Base-by-base conservation (phyloP, 768 basidiomycete species). In the Pisolithus marmoratus region DNA sequence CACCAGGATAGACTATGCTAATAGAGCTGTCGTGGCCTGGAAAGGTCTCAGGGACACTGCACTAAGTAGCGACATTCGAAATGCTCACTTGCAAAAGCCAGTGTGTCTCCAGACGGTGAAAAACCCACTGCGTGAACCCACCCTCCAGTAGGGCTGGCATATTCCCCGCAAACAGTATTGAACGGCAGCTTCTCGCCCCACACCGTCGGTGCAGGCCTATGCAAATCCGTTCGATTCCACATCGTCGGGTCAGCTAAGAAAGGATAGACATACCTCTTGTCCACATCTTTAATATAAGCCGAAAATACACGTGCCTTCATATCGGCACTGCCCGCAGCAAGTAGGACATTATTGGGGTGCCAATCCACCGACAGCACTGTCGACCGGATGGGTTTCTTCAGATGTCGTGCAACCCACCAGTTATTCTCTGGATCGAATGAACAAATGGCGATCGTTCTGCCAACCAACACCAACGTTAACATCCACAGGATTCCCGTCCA, bases 141-240 rank as follows among this genome's bases (percentile, higher is more conserved):
- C 11, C 96, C 96, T 38, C 96, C 96, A 38, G 85, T 80, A 0
- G 91, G 85, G 60, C 87, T 91, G 36, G 77, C 66, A 66, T 89
- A 99, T 67, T 98, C 96, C 43, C 94, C 96, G 57, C 94, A 98
- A 54, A 99, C 76, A 2, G 96, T 97, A 66, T 94, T 95, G 78
- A 98, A 98, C 0, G 96, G 96, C 0, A 99, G 76, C 60, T 94
- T 94, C 52, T 94, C 92, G n/a, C 96, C 96, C 96, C 96, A 99
- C 1, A 94, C 84, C 22, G 87, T 84, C 3, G 93, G 82, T 38
- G 84, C 74, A 19, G 95, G 96, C 63, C 94, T 95, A 56, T 4
- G 51, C 17, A 42, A 19, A 49, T 8, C 40, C 60, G 42, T 57
- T 54, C 46, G 38, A 15, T 27, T 45, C 23, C 17, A 45, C 24